phyloP scores from a whole-genome alignment of 2,329 filamentous ascomycete species.

The Penicillium sp. region DNA sequence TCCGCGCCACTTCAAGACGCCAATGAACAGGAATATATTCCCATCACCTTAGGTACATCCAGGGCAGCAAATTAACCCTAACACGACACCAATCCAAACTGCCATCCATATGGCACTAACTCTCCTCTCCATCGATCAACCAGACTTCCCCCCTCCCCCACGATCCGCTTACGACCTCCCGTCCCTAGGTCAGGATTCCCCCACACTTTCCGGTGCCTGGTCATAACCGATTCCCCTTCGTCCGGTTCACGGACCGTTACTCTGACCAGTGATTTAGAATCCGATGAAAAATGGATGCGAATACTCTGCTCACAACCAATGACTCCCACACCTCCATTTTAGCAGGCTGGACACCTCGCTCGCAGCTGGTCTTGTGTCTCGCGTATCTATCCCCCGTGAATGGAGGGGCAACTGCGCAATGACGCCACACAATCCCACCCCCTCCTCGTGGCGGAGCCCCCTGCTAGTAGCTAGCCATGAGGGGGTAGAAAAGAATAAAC shows the following conservation, averaged over 20 bases:
- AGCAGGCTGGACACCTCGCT: no score
- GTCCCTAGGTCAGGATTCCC: background rate
- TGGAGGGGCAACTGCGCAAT: slow-evolving; percentile 11
- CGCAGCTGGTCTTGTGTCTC: no score
- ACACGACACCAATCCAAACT: background rate
- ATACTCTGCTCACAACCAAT: no score
- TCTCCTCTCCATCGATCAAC: background rate
- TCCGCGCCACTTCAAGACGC: background rate
- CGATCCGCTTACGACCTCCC: no score
- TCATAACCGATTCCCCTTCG: slow-evolving; percentile 16
- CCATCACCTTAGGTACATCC: background rate
- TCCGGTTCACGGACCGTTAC: slow-evolving; percentile 1
- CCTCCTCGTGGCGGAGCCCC: background rate
- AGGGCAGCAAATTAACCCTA: background rate
- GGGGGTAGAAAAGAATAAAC: background rate
- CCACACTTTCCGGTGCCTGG: slow-evolving; percentile 2
- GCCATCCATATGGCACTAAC: background rate
- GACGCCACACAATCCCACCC: slow-evolving; percentile 11
- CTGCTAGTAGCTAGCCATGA: background rate
- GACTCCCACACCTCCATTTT: no score
- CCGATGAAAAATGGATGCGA: no score
- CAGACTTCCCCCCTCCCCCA: slow-evolving; percentile 6
- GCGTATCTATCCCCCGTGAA: background rate
- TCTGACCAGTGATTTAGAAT: background rate
- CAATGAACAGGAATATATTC: background rate